phyloP scores from a whole-genome alignment of 2,329 filamentous ascomycete species.

The Teratosphaeriaceae sp. region DNA sequence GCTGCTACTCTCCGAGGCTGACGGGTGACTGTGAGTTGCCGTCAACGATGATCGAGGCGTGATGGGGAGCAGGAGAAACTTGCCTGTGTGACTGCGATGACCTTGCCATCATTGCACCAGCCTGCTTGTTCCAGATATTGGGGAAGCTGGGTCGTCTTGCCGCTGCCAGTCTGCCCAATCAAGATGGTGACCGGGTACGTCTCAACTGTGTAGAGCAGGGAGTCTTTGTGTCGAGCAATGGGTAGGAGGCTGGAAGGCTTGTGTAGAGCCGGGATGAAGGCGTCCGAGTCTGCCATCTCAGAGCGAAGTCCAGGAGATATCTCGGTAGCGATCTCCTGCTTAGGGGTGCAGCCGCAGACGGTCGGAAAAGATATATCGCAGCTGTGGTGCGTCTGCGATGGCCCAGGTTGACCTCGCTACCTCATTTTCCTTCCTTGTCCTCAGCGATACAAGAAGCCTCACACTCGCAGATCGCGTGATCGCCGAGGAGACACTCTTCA shows the following conservation, averaged over 20 bases:
- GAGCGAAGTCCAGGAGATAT: not conserved
- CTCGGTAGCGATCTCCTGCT: too few relatives aligned
- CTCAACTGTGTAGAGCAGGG: conserved; percentile 79
- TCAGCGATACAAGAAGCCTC: too few relatives aligned
- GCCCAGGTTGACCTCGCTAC: too few relatives aligned
- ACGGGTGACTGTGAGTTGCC: conserved; percentile 23
- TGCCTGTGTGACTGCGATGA: conserved; percentile 87
- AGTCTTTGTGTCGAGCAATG: conserved; percentile 75
- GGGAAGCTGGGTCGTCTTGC: conserved; percentile 93
- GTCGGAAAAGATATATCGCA: too few relatives aligned
- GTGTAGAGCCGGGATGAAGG: conserved; percentile 72
- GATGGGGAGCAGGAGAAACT: conserved; percentile 26
- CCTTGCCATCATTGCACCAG: conserved; percentile 78
- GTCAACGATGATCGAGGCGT: conserved; percentile 15
- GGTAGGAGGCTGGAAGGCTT: conserved; percentile 79
- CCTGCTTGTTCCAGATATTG: conserved; percentile 84
- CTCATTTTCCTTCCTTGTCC: too few relatives aligned
- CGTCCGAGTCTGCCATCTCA: conserved; percentile 30
- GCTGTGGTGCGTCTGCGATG: too few relatives aligned
- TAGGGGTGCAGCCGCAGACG: too few relatives aligned
- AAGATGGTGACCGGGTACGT: conserved; percentile 79
- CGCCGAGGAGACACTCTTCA: too few relatives aligned
- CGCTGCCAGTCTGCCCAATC: conserved; percentile 88
- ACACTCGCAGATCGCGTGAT: too few relatives aligned
- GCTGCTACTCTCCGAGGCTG: conserved; percentile 86